Percentiles rank a stretch among this genome's conserved stretches.
Evolutionary conservation across 108 stramenopile genomes (phyloP).

Genomic region (Cyclostephanos tholiformis): DNA sequence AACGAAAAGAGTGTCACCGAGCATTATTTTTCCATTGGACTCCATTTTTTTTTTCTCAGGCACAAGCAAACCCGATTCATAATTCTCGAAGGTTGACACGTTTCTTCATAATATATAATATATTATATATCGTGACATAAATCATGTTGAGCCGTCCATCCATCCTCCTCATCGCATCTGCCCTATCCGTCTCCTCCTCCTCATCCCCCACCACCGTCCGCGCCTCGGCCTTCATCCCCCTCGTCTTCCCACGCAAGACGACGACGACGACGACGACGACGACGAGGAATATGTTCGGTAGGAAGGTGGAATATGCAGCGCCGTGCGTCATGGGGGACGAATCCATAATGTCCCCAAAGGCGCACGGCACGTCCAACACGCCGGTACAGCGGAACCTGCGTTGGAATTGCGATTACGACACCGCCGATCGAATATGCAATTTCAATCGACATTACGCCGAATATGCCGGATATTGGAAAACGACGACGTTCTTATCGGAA

Average conservation of each 20-base stretch:
- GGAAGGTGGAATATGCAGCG: slow-evolving; percentile 57
- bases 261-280: slow-evolving; percentile 2
- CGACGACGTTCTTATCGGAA: slow-evolving; percentile 64
- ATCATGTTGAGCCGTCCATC: not conserved
- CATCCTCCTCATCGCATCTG: not conserved
- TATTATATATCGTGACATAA: too few species aligned
- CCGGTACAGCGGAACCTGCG: slow-evolving; percentile 82
- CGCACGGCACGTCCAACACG: slow-evolving; percentile 70
- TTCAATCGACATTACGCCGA: slow-evolving; percentile 91
- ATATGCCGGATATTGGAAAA: slow-evolving; percentile 75
- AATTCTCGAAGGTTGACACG: too few species aligned
- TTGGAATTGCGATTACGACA: slow-evolving; percentile 73
- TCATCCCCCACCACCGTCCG: not conserved
- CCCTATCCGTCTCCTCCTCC: not conserved
- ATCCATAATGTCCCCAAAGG: slow-evolving; percentile 82
- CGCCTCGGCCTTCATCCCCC: not conserved
- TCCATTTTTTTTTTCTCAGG: too few species aligned
- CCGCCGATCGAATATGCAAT: slow-evolving; percentile 88
- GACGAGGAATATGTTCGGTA: slow-evolving; percentile 24
- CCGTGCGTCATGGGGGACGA: slow-evolving; percentile 89
- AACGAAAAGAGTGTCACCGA: too few species aligned
- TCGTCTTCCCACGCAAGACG: too few species aligned
- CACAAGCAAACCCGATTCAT: too few species aligned
- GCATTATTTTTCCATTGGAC: too few species aligned
- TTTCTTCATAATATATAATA: too few species aligned